Evolutionary conservation across 441 rosid genomes (phyloP).

Genomic region (Syzygium malaccense): DNA sequence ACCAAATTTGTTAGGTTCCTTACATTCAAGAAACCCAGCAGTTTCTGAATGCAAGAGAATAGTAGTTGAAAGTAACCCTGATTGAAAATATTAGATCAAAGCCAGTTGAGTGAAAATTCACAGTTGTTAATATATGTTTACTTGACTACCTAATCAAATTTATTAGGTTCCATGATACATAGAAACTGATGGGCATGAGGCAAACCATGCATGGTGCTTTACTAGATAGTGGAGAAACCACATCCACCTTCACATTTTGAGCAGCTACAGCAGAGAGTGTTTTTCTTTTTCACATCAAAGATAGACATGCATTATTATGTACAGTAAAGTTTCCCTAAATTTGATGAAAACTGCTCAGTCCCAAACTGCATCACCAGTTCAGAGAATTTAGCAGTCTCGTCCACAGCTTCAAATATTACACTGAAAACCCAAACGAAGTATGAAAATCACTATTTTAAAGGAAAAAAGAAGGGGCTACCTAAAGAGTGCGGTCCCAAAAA

Average conservation of each 20-base stretch:
- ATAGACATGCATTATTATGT: not conserved
- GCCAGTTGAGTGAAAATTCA: not conserved
- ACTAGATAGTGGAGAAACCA: not conserved
- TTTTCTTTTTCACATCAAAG: not conserved
- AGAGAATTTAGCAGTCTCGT: not conserved
- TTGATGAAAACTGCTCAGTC: not conserved
- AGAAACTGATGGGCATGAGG: not conserved
- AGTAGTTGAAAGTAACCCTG: slow-evolving; percentile 87
- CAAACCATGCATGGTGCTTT: not conserved
- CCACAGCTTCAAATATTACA: not conserved
- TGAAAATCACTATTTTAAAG: not conserved
- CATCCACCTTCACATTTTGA: not conserved
- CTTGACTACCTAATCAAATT: not conserved
- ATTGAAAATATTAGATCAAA: not conserved
- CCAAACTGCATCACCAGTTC: not conserved
- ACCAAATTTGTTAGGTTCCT: slow-evolving; percentile 64
- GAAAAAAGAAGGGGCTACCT: not conserved
- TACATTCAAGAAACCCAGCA: slow-evolving; percentile 57
- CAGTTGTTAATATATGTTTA: not conserved
- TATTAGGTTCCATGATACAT: not conserved
- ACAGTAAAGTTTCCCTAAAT: not conserved
- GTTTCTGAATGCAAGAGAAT: slow-evolving; percentile 79
- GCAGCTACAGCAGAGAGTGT: not conserved
- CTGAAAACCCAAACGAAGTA: not conserved
- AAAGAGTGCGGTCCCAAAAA: not conserved